Percentiles rank a stretch among this genome's conserved stretches.
Conservation (phyloP, 106 monocot genomes). For the Allium cepa region DNA sequence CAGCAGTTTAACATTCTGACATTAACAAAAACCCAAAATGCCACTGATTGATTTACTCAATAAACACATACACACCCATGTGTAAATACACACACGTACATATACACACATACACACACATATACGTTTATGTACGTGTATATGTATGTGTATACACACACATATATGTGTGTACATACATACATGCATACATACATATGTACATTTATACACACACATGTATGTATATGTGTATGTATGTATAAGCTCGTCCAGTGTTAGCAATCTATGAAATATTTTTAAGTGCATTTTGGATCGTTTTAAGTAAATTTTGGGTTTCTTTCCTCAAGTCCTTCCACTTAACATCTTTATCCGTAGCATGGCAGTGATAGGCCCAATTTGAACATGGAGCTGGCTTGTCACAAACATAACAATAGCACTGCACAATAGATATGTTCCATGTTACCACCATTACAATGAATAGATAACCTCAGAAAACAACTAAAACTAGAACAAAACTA, state of each 20-base stretch:
- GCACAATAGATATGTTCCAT: constrained; percentile 7
- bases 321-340: constrained; percentile 5
- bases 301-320: too few relatives aligned
- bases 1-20: too few relatives aligned
- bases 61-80: too few relatives aligned
- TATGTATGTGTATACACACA: too few relatives aligned
- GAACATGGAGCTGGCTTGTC: constrained; percentile 14
- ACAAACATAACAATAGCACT: constrained; percentile 26
- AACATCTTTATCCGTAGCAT: background rate
- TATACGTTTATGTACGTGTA: too few relatives aligned
- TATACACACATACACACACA: too few relatives aligned
- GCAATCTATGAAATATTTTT: background rate
- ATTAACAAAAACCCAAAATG: too few relatives aligned
- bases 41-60: too few relatives aligned
- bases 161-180: too few relatives aligned
- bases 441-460: background rate
- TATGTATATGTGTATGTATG: background rate
- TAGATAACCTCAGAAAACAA: background rate
- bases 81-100: background rate
- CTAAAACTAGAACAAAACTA: background rate
- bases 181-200: background rate
- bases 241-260: background rate
- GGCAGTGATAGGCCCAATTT: constrained; percentile 5
- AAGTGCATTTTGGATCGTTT: background rate
- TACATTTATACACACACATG: too few relatives aligned